These are phyloP conservation scores for Hapsidospora chrysogenum DNA, from an alignment of 495 filamentous ascomycete genomes.

Conservation along the genomic window DNA sequence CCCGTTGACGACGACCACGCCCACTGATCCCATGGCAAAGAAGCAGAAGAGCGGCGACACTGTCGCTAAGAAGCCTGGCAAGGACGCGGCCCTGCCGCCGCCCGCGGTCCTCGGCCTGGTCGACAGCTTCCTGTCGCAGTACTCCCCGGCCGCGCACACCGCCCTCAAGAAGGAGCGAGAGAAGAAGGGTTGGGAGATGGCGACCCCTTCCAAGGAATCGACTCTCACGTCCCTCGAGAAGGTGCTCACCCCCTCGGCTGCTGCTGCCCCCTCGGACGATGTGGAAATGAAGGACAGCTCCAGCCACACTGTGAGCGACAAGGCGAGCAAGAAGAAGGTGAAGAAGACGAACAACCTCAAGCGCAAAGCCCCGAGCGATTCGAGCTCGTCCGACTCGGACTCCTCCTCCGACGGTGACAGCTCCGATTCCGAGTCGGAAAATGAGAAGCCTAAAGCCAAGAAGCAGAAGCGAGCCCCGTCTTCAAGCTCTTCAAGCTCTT, in stretches of 20 bases:
- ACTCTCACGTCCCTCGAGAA: constrained; percentile 17
- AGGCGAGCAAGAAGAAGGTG: constrained; percentile 15
- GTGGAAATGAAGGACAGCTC: constrained; percentile 42
- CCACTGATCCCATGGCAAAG: constrained; percentile 13
- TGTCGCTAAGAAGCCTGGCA: constrained; percentile 7
- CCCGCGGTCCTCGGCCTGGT: constrained; percentile 47
- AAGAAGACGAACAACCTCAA: constrained; percentile 30
- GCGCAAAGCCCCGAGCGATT: constrained; percentile 44
- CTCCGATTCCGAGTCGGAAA: constrained; percentile 19
- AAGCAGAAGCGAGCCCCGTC: constrained; percentile 9
- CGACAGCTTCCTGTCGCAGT: constrained; percentile 45
- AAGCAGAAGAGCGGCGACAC: constrained; percentile 6
- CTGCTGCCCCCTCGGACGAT: constrained; percentile 42
- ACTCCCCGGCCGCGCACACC: constrained; percentile 37
- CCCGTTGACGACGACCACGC: neutral
- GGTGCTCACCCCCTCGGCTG: constrained; percentile 28
- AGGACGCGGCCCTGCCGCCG: constrained; percentile 21
- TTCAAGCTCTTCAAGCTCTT: too few relatives aligned
- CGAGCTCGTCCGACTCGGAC: constrained; percentile 19
- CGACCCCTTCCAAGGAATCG: constrained; percentile 12
- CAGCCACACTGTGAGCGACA: constrained; percentile 21
- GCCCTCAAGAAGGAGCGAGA: constrained; percentile 41
- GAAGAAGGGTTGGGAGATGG: constrained; percentile 25
- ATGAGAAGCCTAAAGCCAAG: constrained; percentile 11
- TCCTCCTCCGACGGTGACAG: constrained; percentile 21